Evolutionary conservation across 331 rosid species (phyloP).

Genomic region (Prunus yedoensis): DNA sequence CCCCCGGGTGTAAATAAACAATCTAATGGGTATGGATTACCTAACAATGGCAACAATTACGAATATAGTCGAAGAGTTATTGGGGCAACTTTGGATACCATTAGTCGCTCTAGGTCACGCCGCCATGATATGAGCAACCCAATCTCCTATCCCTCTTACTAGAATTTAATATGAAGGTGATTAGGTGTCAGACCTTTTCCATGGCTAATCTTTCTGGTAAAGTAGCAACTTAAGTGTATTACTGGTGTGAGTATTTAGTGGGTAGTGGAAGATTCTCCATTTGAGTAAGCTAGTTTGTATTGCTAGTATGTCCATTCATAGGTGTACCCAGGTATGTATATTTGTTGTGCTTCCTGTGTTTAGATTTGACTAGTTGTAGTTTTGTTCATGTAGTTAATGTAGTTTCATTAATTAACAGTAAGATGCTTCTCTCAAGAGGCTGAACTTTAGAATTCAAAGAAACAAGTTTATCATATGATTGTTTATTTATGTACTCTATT

Average conservation of each 20-base stretch:
- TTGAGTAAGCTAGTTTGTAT: conserved; percentile 11
- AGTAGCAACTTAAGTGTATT: neutral
- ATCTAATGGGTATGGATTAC: conserved; percentile 62
- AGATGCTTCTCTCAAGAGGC: neutral
- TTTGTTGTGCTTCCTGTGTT: neutral
- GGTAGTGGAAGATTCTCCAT: neutral
- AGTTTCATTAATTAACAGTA: neutral
- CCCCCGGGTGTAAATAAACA: conserved; percentile 53
- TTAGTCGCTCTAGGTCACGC: conserved; percentile 60
- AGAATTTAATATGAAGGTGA: conserved; percentile 15
- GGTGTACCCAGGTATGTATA: conserved; percentile 17
- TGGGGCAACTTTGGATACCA: conserved; percentile 63
- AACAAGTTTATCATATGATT: neutral
- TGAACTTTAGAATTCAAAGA: neutral
- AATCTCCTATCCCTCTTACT: conserved; percentile 36
- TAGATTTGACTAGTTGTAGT: neutral
- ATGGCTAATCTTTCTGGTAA: conserved; percentile 15
- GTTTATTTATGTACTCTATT: neutral
- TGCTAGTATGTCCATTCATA: neutral
- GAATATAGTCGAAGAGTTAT: conserved; percentile 67
- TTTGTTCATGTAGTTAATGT: neutral
- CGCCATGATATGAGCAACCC: conserved; percentile 55
- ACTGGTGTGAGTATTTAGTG: neutral
- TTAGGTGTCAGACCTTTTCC: conserved; percentile 14
- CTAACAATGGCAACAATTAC: conserved; percentile 46